phyloP scores from a whole-genome alignment of 148 eudicot genomes.

The Polygonum maritimum region DNA sequence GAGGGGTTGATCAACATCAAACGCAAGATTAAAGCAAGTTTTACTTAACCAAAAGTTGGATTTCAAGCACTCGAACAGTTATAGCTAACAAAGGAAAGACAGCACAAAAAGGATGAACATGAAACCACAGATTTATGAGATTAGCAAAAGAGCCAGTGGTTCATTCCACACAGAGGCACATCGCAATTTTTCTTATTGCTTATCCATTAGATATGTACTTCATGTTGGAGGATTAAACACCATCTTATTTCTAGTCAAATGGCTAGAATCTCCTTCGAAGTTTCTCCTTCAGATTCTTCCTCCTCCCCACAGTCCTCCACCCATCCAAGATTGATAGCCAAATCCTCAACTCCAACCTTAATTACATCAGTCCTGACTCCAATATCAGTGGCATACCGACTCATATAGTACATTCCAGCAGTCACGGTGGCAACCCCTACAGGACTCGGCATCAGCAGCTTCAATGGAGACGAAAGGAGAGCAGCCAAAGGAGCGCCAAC shows the following conservation, averaged over 20 bases:
- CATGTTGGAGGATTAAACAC: not conserved
- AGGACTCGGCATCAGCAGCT: conserved; percentile 75
- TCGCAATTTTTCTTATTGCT: not conserved
- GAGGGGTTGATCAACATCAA: not conserved
- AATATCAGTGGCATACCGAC: conserved; percentile 90
- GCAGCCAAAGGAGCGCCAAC: conserved; percentile 93
- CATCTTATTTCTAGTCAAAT: conserved; percentile 11
- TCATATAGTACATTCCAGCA: conserved; percentile 93
- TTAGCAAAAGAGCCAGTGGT: conserved; percentile 3
- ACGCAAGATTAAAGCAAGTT: not conserved
- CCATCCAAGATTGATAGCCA: conserved; percentile 69
- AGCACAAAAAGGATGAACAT: conserved; percentile 1
- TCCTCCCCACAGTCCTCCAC: conserved; percentile 20
- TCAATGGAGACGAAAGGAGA: conserved; percentile 80
- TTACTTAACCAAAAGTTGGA: not conserved
- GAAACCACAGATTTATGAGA: conserved; percentile 4
- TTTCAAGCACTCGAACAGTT: not conserved
- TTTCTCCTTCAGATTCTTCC: conserved; percentile 20
- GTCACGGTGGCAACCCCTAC: conserved; percentile 86
- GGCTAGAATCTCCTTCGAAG: conserved; percentile 19
- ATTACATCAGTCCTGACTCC: conserved; percentile 91
- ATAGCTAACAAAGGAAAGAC: not conserved
- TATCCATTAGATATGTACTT: conserved; percentile 21
- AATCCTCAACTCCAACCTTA: conserved; percentile 81
- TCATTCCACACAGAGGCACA: conserved; percentile 11